These are phyloP conservation scores for Chrysanthemum seticuspe DNA, from an alignment of 129 eudicot species.

Conservation along the genomic window DNA sequence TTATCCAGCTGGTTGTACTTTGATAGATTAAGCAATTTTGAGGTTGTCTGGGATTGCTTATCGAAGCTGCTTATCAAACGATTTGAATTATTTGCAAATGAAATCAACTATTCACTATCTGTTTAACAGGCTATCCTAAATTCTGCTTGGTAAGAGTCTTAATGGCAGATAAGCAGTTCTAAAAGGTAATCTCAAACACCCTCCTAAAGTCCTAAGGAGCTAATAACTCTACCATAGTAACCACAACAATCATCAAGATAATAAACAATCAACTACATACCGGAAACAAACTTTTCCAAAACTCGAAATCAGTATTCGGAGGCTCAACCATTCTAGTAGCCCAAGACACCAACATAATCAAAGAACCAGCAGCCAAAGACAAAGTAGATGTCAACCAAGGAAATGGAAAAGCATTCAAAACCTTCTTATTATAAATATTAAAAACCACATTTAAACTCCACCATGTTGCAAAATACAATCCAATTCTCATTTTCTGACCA, in stretches of 20 bases:
- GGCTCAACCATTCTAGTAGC: constrained; percentile 48
- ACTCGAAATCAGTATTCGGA: constrained; percentile 58
- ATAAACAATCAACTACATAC: constrained; percentile 31
- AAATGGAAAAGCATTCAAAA: constrained; percentile 56
- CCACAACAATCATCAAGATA: neutral
- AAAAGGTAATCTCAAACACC: too few species aligned
- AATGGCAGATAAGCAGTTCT: too few species aligned
- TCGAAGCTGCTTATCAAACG: too few species aligned
- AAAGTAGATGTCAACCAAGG: constrained; percentile 48
- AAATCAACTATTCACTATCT: too few species aligned
- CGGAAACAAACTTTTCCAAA: constrained; percentile 61
- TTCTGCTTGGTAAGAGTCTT: too few species aligned
- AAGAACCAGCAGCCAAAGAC: constrained; percentile 61
- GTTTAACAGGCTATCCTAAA: too few species aligned
- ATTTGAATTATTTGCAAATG: too few species aligned
- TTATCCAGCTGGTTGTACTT: too few species aligned
- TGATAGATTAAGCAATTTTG: too few species aligned
- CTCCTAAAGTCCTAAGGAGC: too few species aligned
- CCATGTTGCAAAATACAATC: constrained; percentile 63
- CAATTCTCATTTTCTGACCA: constrained; percentile 42
- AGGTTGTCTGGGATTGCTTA: too few species aligned
- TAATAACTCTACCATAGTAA: neutral
- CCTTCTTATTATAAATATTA: constrained; percentile 63
- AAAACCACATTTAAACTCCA: constrained; percentile 71
- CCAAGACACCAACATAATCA: constrained; percentile 66